These are phyloP conservation scores for Coriolopsis trogii DNA, from an alignment of 1,284 basidiomycete genomes.

Conservation along the genomic window DNA sequence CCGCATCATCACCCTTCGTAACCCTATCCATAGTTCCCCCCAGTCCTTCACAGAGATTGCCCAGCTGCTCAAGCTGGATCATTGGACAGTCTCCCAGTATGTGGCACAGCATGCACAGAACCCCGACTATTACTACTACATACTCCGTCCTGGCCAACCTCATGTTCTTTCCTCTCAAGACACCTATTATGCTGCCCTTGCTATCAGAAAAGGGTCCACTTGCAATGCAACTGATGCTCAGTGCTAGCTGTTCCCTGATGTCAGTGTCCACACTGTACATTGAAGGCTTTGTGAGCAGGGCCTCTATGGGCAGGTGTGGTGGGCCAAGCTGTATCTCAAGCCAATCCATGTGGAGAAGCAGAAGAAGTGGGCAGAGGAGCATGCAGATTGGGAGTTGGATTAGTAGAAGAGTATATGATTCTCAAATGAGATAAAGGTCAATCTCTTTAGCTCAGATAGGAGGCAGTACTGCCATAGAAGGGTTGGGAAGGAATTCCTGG, in stretches of 20 bases:
- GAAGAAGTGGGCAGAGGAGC: neutral
- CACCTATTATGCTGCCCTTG: neutral
- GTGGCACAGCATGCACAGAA: too few relatives aligned
- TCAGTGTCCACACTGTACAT: neutral
- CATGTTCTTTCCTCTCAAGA: neutral
- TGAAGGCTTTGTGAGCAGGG: neutral
- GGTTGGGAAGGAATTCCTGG: conserved; percentile 1
- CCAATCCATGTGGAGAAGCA: neutral
- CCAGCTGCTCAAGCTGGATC: too few relatives aligned
- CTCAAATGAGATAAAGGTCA: conserved; percentile 10
- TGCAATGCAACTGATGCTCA: neutral
- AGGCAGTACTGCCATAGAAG: conserved; percentile 6
- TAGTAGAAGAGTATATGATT: neutral
- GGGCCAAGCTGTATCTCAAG: conserved; percentile 2
- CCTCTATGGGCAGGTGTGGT: neutral
- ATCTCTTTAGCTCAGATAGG: conserved; percentile 11
- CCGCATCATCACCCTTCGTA: too few relatives aligned
- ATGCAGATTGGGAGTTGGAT: neutral
- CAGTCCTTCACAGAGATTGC: too few relatives aligned
- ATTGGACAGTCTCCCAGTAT: too few relatives aligned
- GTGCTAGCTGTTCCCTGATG: neutral
- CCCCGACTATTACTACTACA: neutral
- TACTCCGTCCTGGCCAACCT: neutral
- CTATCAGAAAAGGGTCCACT: neutral
- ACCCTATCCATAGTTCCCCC: too few relatives aligned